Conservation (phyloP, 208 protist species). For the Trypanosoma grayi region DNA sequence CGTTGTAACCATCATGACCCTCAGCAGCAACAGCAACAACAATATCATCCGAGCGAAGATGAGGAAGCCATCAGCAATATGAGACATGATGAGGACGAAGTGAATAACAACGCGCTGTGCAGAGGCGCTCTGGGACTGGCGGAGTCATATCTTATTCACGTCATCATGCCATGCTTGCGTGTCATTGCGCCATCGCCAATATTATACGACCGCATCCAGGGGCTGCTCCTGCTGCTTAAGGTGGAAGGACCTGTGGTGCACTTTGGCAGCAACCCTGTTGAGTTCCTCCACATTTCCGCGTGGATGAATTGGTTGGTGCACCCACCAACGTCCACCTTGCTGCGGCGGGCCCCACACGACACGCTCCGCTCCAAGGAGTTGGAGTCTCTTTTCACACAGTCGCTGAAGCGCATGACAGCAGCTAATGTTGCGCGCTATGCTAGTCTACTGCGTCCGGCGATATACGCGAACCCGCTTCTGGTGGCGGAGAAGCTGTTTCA, state of each 20-base stretch:
- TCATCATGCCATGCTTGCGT: constrained; percentile 74
- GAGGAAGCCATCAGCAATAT: too few relatives aligned
- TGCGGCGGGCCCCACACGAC: constrained; percentile 48
- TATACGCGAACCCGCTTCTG: constrained; percentile 70
- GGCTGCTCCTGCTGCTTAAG: constrained; percentile 24
- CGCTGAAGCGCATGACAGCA: constrained; percentile 63
- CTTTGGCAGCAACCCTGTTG: constrained; percentile 29
- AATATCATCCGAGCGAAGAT: too few relatives aligned
- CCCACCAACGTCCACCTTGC: background rate
- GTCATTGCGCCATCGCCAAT: constrained; percentile 59
- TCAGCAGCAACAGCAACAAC: background rate
- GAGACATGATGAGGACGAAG: background rate
- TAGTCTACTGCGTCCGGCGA: constrained; percentile 41
- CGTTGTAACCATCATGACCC: background rate
- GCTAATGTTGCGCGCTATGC: constrained; percentile 59
- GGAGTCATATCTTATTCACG: constrained; percentile 46
- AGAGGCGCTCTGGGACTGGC: constrained; percentile 29
- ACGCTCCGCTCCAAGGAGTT: constrained; percentile 53
- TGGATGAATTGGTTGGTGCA: constrained; percentile 24
- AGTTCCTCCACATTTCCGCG: constrained; percentile 31
- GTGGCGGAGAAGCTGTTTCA: constrained; percentile 61
- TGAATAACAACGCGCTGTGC: background rate
- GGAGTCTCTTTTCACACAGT: constrained; percentile 60
- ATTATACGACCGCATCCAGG: constrained; percentile 60
- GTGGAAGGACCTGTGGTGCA: constrained; percentile 12